Conservation (phyloP, 2,329 filamentous ascomycete species). For the Fusarium albidum region DNA sequence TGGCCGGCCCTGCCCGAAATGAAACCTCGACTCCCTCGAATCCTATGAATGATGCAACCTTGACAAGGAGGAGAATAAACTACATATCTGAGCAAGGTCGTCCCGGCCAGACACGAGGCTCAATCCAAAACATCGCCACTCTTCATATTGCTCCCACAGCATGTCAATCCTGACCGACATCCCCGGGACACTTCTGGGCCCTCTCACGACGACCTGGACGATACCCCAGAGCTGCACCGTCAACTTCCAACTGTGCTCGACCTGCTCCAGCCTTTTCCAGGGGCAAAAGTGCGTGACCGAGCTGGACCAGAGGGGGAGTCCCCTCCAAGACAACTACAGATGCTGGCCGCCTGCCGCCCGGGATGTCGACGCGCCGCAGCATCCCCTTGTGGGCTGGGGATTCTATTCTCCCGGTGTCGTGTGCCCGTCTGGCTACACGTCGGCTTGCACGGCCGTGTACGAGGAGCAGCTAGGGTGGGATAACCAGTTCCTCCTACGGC, state of each 20-base stretch:
- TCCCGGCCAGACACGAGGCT: too few relatives aligned
- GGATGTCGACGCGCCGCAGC: neutral
- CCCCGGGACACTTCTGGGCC: neutral
- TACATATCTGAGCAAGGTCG: too few relatives aligned
- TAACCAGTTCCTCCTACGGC: neutral
- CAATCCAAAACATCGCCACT: too few relatives aligned
- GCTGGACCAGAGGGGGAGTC: neutral
- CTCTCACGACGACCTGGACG: neutral
- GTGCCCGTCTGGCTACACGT: neutral
- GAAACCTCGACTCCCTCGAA: too few relatives aligned
- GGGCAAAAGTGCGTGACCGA: neutral
- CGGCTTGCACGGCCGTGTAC: neutral
- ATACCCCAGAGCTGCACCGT: neutral
- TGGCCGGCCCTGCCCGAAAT: too few relatives aligned
- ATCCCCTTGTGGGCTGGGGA: neutral
- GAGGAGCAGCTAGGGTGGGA: neutral
- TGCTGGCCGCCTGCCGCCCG: neutral
- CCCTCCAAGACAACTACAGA: neutral
- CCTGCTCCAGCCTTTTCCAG: neutral
- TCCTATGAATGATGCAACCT: too few relatives aligned
- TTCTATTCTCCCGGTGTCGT: neutral
- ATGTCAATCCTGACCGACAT: neutral
- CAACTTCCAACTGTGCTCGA: neutral
- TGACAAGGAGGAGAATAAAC: too few relatives aligned
- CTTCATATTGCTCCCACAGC: too few relatives aligned